A percentile compares a stretch with the other conserved stretches of the same genome.
These are phyloP conservation scores for Rubroboletus pulcherrimus DNA, from an alignment of 768 basidiomycete genomes.

Conservation along the genomic window DNA sequence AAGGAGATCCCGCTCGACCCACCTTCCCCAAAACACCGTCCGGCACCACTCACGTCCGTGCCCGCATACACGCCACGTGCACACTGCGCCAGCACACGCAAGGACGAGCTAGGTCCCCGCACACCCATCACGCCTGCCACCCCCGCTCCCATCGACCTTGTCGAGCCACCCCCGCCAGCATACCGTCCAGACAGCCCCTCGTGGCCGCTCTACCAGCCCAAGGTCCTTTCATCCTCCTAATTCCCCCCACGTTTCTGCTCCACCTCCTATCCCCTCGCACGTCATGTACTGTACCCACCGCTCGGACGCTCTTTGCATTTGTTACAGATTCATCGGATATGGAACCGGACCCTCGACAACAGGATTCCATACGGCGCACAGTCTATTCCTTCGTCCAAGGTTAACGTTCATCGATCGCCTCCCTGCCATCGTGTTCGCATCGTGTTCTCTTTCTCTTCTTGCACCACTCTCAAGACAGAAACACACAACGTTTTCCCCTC, in stretches of 20 bases:
- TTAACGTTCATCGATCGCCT: no score
- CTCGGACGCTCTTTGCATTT: neutral
- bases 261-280: neutral
- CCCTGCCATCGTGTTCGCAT: neutral
- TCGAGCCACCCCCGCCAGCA: slow-evolving; percentile 29
- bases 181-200: slow-evolving; percentile 17
- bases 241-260: neutral
- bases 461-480: neutral
- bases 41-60: slow-evolving; percentile 6
- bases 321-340: neutral
- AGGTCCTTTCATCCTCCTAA: neutral
- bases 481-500: neutral
- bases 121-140: slow-evolving; percentile 17
- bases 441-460: neutral
- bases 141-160: neutral
- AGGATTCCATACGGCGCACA: slow-evolving; percentile 1
- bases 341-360: neutral
- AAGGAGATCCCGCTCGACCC: slow-evolving; percentile 2
- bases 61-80: slow-evolving; percentile 10
- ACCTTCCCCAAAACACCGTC: slow-evolving; percentile 10
- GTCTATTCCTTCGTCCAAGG: neutral
- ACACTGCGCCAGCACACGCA: slow-evolving; percentile 16
- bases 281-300: slow-evolving; percentile 2
- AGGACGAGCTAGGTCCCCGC: slow-evolving; percentile 17
- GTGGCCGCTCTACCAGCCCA: slow-evolving; percentile 7